These are phyloP conservation scores for Globisporangium barbulae DNA, from an alignment of 352 stramenopile genomes.

Conservation along the genomic window DNA sequence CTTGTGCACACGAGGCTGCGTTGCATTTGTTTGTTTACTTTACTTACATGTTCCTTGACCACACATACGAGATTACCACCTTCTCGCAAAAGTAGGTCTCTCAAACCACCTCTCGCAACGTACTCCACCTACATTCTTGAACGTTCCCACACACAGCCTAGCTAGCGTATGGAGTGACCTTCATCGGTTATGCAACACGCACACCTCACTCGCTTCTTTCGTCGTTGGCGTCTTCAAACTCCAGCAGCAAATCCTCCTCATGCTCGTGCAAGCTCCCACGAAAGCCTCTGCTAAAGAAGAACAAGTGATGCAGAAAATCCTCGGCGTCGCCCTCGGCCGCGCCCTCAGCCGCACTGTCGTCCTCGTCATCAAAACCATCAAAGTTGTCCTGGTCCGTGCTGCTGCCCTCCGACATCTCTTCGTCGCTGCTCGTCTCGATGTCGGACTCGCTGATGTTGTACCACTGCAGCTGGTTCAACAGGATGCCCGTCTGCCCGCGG, in stretches of 20 bases:
- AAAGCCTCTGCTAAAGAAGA: not conserved
- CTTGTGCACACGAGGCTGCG: too few species aligned
- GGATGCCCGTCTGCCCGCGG: constrained; percentile 20
- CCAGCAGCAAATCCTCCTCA: constrained; percentile 3
- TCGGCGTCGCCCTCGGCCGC: constrained; percentile 3
- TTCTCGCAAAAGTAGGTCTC: too few species aligned
- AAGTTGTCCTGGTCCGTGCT: not conserved
- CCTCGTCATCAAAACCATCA: constrained; percentile 5
- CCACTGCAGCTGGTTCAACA: constrained; percentile 39
- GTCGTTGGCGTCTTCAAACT: constrained; percentile 19
- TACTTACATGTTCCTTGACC: too few species aligned
- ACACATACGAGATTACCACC: too few species aligned
- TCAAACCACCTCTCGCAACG: too few species aligned
- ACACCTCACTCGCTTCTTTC: not conserved
- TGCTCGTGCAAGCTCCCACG: not conserved
- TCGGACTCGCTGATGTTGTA: constrained; percentile 54
- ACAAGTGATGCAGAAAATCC: constrained; percentile 4
- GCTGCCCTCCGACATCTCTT: not conserved
- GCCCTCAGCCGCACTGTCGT: not conserved
- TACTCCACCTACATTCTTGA: too few species aligned
- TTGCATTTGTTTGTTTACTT: too few species aligned
- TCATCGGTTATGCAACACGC: not conserved
- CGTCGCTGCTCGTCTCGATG: constrained; percentile 14
- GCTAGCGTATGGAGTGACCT: too few species aligned
- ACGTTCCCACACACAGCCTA: too few species aligned